Evolutionary conservation across 257 asterid genomes (phyloP).

Genomic region (Scutellaria barbata): DNA sequence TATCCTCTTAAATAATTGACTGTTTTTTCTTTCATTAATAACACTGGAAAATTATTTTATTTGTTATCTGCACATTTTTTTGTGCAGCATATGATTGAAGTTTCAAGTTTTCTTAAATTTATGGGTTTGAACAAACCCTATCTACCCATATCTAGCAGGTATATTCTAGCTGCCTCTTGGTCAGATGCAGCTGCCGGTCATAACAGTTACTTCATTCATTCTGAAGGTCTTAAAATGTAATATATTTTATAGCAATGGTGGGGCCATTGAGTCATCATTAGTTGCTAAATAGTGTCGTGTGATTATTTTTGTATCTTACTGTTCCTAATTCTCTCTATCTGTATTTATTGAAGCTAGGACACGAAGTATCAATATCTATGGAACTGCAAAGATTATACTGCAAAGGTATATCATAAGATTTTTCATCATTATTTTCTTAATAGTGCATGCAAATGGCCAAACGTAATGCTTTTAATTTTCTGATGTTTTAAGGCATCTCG

Average conservation of each 20-base stretch:
- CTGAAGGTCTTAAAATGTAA: constrained; percentile 2
- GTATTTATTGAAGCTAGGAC: constrained; percentile 81
- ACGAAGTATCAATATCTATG: constrained; percentile 86
- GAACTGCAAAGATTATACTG: constrained; percentile 88
- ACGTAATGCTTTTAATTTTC: constrained; percentile 35
- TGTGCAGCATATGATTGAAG: neutral
- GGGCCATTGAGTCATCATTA: constrained; percentile 6
- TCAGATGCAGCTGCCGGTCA: neutral
- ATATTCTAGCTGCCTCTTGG: neutral
- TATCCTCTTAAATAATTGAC: neutral
- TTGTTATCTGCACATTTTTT: neutral
- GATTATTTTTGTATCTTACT: constrained; percentile 29
- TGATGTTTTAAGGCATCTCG: constrained; percentile 75
- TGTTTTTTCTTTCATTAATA: neutral
- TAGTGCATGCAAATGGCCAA: constrained; percentile 30
- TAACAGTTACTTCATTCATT: neutral
- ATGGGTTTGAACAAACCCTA: too few relatives aligned
- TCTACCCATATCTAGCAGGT: too few relatives aligned
- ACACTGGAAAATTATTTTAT: neutral
- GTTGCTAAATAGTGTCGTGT: constrained; percentile 15
- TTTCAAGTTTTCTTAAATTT: too few relatives aligned
- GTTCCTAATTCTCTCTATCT: constrained; percentile 49
- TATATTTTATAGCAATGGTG: constrained; percentile 5
- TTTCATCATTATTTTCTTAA: constrained; percentile 3
- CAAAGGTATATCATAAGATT: constrained; percentile 57